These are phyloP conservation scores for Penicillium goetzii DNA, from an alignment of 495 filamentous ascomycete species.

Conservation along the genomic window DNA sequence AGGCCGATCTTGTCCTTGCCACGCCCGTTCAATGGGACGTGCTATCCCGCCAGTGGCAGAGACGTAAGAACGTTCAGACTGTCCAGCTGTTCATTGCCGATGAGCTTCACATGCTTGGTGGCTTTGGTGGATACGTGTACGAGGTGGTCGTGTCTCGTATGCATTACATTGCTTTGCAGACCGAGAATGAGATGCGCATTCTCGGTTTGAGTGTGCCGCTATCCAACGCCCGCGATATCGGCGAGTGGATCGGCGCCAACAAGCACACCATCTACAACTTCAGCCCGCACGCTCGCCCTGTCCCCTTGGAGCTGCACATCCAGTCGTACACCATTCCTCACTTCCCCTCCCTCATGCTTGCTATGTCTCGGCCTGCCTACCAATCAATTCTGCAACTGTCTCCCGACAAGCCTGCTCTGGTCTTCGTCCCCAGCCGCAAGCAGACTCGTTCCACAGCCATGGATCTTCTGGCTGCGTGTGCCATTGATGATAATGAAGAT, in stretches of 20 bases:
- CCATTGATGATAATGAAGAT: conserved; percentile 90
- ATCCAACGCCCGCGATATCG: conserved; percentile 88
- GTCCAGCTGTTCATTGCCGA: conserved; percentile 94
- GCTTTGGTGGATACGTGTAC: conserved; percentile 85
- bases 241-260: conserved; percentile 98
- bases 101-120: conserved; percentile 95
- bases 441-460: conserved; percentile 88
- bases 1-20: conserved; percentile 88
- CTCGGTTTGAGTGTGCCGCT: conserved; percentile 91
- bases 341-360: conserved; percentile 96
- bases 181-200: conserved; percentile 81
- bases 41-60: conserved; percentile 92
- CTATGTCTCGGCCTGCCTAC: conserved; percentile 95
- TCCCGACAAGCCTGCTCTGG: conserved; percentile 81
- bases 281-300: conserved; percentile 83
- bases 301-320: conserved; percentile 90
- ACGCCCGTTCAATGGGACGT: conserved; percentile 96
- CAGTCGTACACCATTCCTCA: conserved; percentile 96
- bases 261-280: conserved; percentile 99
- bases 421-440: conserved; percentile 92
- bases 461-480: conserved; percentile 81
- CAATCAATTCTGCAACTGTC: conserved; percentile 83
- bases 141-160: conserved; percentile 96
- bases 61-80: conserved; percentile 89
- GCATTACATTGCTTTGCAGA: conserved; percentile 92